phyloP scores from a whole-genome alignment of 1,139 yeast genomes.

The Zhuliangozyma parablackwelliae region DNA sequence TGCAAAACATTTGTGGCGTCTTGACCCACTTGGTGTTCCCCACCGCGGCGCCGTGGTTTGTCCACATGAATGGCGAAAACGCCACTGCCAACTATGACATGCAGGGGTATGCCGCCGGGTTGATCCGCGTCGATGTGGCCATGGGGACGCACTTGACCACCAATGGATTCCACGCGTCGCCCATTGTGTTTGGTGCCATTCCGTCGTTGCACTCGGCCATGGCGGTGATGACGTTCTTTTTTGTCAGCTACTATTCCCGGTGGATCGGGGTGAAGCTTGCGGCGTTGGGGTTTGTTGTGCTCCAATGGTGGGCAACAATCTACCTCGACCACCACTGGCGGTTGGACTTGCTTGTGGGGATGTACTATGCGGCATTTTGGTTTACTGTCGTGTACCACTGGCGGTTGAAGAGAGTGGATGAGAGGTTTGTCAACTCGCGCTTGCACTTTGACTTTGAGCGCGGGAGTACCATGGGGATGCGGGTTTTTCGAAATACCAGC shows the following conservation, averaged over 20 bases:
- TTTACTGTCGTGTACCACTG: constrained; percentile 31
- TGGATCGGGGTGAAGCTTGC: constrained; percentile 31
- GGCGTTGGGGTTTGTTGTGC: constrained; percentile 35
- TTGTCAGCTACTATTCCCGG: constrained; percentile 38
- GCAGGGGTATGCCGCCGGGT: constrained; percentile 69
- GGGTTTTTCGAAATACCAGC: constrained; percentile 46
- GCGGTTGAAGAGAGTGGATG: constrained; percentile 17
- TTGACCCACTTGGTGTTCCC: constrained; percentile 58
- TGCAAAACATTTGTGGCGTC: constrained; percentile 58
- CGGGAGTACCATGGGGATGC: constrained; percentile 55
- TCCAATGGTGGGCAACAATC: constrained; percentile 76
- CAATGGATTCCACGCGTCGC: constrained; percentile 60
- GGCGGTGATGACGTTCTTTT: constrained; percentile 51
- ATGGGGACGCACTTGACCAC: constrained; percentile 60
- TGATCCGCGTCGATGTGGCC: constrained; percentile 58
- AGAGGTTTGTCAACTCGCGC: constrained; percentile 27
- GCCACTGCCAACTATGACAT: constrained; percentile 52
- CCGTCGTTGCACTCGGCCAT: constrained; percentile 66
- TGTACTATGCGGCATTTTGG: constrained; percentile 43
- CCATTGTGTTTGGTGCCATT: constrained; percentile 68
- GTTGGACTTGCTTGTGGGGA: constrained; percentile 53
- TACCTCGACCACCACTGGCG: constrained; percentile 72
- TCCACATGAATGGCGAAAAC: constrained; percentile 54
- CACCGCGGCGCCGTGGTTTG: constrained; percentile 72
- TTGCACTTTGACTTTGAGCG: constrained; percentile 28